These are phyloP conservation scores for Aspergillus versicolor DNA, from an alignment of 2,329 filamentous ascomycete genomes.

Conservation along the genomic window DNA sequence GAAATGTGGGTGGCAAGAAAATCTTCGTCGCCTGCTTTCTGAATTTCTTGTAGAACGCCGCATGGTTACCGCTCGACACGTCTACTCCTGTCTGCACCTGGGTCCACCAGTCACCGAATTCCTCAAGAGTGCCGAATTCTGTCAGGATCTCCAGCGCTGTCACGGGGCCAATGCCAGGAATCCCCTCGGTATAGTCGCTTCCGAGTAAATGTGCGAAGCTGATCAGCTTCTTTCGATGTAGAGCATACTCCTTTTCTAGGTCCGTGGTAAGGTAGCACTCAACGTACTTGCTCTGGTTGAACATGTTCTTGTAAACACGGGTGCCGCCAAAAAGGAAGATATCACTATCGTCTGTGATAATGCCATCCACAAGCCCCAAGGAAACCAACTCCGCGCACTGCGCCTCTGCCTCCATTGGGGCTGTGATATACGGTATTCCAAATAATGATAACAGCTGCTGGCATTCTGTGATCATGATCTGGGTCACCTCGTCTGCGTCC, in stretches of 20 bases:
- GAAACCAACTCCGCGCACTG: slow-evolving; percentile 90
- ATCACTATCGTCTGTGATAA: slow-evolving; percentile 96
- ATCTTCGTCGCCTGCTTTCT: slow-evolving; percentile 79
- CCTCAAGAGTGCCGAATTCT: slow-evolving; percentile 73
- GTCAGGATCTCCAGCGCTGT: slow-evolving; percentile 92
- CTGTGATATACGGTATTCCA: slow-evolving; percentile 92
- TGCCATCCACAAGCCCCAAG: slow-evolving; percentile 88
- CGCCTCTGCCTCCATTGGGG: slow-evolving; percentile 98
- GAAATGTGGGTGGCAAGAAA: slow-evolving; percentile 79
- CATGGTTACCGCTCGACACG: slow-evolving; percentile 54
- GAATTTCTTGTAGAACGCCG: slow-evolving; percentile 79
- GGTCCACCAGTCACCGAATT: slow-evolving; percentile 86
- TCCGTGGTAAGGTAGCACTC: slow-evolving; percentile 88
- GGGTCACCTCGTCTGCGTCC: slow-evolving; percentile 94
- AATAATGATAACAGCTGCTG: slow-evolving; percentile 88
- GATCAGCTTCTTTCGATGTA: slow-evolving; percentile 85
- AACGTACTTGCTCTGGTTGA: slow-evolving; percentile 96
- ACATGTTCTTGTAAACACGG: slow-evolving; percentile 99
- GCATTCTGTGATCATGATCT: slow-evolving; percentile 93
- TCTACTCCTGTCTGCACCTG: slow-evolving; percentile 72
- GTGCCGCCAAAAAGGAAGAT: slow-evolving; percentile 96
- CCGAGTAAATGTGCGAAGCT: slow-evolving; percentile 86
- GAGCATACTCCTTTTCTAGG: slow-evolving; percentile 82
- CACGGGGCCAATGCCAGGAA: slow-evolving; percentile 88
- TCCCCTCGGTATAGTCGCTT: slow-evolving; percentile 90